A percentile compares a stretch with the other conserved stretches of the same genome.
Evolutionary conservation across 352 stramenopile species (phyloP).

Genomic region (Pythium rhizo-oryzae): DNA sequence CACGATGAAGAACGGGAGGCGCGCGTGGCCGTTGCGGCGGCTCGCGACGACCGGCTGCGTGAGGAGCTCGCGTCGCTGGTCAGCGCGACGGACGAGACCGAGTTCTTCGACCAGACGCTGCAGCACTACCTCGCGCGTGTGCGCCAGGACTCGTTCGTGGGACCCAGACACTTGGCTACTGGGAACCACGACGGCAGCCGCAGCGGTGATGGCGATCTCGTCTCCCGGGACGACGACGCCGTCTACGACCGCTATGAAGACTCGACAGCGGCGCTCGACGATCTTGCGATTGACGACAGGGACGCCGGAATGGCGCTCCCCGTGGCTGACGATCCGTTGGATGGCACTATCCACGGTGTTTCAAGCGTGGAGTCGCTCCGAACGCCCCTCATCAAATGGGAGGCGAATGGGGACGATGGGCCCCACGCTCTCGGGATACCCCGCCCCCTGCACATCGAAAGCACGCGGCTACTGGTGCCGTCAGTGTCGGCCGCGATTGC

Average conservation of each 20-base stretch:
- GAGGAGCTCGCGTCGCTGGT: constrained; percentile 16
- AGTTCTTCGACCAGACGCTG: constrained; percentile 32
- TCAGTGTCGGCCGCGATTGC: background rate
- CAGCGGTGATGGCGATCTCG: background rate
- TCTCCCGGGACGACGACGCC: too few species aligned
- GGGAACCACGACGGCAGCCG: background rate
- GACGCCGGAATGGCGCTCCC: background rate
- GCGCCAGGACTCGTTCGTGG: constrained; percentile 23
- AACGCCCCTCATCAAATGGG: constrained; percentile 26
- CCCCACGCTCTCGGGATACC: background rate
- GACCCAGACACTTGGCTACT: background rate
- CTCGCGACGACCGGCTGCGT: background rate
- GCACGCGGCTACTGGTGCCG: constrained; percentile 9
- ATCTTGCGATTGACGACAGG: background rate
- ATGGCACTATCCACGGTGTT: too few species aligned
- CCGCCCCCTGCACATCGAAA: constrained; percentile 17
- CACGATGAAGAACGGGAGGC: background rate
- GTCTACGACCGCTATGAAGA: background rate
- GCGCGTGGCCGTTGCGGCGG: too few species aligned
- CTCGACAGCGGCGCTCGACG: background rate
- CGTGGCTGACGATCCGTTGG: background rate
- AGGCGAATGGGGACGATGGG: background rate
- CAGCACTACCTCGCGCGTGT: constrained; percentile 29
- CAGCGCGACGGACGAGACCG: constrained; percentile 17
- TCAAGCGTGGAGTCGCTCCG: background rate